Percentiles rank a stretch among this genome's conserved stretches.
Conservation (phyloP, 257 asterid species). For the Datura wrightii region DNA sequence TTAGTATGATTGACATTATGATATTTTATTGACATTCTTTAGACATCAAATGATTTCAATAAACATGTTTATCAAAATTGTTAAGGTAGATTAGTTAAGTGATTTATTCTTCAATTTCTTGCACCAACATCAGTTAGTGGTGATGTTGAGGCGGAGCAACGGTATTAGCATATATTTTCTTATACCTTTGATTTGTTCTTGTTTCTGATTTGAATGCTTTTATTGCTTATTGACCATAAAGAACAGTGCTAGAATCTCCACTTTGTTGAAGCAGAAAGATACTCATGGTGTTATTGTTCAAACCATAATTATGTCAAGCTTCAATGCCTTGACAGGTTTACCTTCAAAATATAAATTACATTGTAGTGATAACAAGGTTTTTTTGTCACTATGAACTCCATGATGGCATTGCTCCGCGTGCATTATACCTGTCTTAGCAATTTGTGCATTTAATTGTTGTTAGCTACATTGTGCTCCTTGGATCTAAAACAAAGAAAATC, state of each 20-base stretch:
- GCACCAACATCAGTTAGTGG: neutral
- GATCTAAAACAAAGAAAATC: neutral
- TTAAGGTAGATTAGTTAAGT: constrained; percentile 6
- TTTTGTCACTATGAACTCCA: neutral
- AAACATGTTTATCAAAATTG: neutral
- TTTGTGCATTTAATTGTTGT: neutral
- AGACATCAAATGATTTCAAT: neutral
- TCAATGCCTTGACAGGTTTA: neutral
- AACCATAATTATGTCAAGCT: neutral
- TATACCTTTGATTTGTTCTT: constrained; percentile 13
- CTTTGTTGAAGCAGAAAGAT: neutral
- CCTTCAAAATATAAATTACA: neutral
- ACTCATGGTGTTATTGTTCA: neutral
- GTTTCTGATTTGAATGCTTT: neutral
- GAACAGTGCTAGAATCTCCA: neutral
- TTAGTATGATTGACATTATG: neutral
- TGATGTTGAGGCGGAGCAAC: neutral
- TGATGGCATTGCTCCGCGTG: neutral
- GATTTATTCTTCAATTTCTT: neutral
- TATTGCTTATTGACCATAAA: neutral
- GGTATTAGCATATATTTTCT: neutral
- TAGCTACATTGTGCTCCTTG: neutral
- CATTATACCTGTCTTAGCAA: neutral
- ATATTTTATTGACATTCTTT: neutral
- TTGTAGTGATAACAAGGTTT: neutral